These are phyloP conservation scores for Yamadazyma philogaea DNA, from an alignment of 805 yeast species.

Conservation along the genomic window DNA sequence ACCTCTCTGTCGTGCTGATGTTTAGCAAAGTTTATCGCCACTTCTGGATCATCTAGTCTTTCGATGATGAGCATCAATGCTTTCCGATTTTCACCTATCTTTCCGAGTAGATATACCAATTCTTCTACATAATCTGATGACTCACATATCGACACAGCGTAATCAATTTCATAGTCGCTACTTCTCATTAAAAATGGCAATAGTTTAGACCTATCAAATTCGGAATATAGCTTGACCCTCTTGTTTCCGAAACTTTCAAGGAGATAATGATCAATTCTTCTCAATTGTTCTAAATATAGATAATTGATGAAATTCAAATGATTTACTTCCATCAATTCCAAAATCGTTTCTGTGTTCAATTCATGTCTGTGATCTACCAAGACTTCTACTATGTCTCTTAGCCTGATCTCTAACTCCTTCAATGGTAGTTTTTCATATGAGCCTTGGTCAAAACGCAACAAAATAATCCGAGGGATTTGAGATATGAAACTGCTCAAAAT, in stretches of 20 bases:
- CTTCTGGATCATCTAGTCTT: slow-evolving; percentile 70
- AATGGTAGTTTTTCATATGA: slow-evolving; percentile 43
- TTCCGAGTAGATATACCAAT: slow-evolving; percentile 75
- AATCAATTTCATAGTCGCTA: slow-evolving; percentile 60
- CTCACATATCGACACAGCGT: slow-evolving; percentile 68
- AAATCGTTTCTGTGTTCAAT: slow-evolving; percentile 50
- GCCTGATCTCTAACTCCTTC: slow-evolving; percentile 32
- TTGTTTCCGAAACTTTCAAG: slow-evolving; percentile 62
- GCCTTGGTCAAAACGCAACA: slow-evolving; percentile 34
- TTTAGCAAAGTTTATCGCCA: slow-evolving; percentile 77
- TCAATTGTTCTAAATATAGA: slow-evolving; percentile 62
- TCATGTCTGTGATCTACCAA: slow-evolving; percentile 66
- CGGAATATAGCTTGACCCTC: slow-evolving; percentile 61
- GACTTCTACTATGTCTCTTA: slow-evolving; percentile 48
- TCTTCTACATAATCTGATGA: slow-evolving; percentile 56
- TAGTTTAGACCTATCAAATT: slow-evolving; percentile 53
- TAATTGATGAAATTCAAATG: slow-evolving; percentile 53
- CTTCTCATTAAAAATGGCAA: slow-evolving; percentile 60
- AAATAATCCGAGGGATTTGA: slow-evolving; percentile 50
- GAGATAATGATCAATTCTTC: slow-evolving; percentile 52
- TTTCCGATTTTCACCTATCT: slow-evolving; percentile 71
- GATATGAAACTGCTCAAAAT: slow-evolving; percentile 50
- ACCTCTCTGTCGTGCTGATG: slow-evolving; percentile 67
- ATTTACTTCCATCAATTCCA: slow-evolving; percentile 43
- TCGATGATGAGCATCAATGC: slow-evolving; percentile 79